Conservation (phyloP, 257 asterid genomes). For the Craterostigma plantagineum region DNA sequence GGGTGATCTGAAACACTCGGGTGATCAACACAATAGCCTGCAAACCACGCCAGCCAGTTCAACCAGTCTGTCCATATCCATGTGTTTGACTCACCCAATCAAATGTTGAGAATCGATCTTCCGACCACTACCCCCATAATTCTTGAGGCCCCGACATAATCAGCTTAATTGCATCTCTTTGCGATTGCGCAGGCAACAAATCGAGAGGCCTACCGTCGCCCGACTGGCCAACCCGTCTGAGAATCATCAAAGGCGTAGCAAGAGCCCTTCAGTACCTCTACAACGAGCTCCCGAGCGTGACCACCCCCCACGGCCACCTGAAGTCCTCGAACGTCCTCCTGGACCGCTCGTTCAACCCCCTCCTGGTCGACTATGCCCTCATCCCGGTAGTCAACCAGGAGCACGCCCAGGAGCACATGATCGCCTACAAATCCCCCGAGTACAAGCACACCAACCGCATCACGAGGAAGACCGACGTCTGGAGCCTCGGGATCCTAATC, state of each 20-base stretch:
- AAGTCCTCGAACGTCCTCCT: slow-evolving; percentile 85
- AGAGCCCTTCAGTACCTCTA: slow-evolving; percentile 50
- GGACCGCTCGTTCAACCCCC: slow-evolving; percentile 22
- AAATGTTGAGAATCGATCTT: too few relatives aligned
- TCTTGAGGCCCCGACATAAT: too few relatives aligned
- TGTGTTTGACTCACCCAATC: too few relatives aligned
- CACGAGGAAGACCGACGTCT: slow-evolving; percentile 65
- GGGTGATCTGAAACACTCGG: too few relatives aligned
- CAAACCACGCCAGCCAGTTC: too few relatives aligned
- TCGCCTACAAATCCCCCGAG: slow-evolving; percentile 77
- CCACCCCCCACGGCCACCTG: slow-evolving; percentile 86
- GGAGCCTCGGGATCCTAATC: slow-evolving; percentile 72
- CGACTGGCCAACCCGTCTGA: slow-evolving; percentile 71
- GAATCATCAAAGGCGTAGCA: slow-evolving; percentile 56
- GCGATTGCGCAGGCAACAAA: slow-evolving; percentile 15
- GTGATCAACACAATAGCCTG: too few relatives aligned
- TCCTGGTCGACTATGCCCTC: slow-evolving; percentile 66
- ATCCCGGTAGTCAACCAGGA: slow-evolving; percentile 64
- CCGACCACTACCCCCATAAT: too few relatives aligned
- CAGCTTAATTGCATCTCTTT: too few relatives aligned
- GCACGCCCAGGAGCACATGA: slow-evolving; percentile 63
- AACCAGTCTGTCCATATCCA: too few relatives aligned
- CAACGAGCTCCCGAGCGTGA: slow-evolving; percentile 63
- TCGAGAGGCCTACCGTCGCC: slow-evolving; percentile 23
- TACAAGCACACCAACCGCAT: slow-evolving; percentile 31